Evolutionary conservation across 768 basidiomycete species (phyloP), one percentile per base, ranked within the genome.

Genomic region (Lyophyllum semitale): DNA sequence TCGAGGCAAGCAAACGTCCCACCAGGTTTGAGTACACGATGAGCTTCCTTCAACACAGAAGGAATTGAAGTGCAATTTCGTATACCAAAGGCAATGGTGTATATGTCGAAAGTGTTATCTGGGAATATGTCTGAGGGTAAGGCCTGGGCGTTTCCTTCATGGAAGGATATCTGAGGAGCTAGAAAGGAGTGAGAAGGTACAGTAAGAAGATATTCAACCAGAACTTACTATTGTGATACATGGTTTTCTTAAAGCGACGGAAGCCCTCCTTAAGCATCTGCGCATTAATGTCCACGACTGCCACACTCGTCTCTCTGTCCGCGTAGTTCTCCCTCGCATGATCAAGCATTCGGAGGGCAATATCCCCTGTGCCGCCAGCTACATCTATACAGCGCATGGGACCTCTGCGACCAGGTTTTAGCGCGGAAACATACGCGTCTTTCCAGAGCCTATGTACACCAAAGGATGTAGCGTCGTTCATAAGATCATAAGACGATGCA

Each of bases 381-480:
- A 98, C 92, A 67, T 99, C 97, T 51, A 98, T 87, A 72, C 93
- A 96, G 58, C 83, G 84, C 68, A 85, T 65, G 1, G 87, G 84
- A 1, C 89, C 89, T 57, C 81, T 85, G 51, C 82, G 82, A 35
- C 93, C 92, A 3, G 92, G 95, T 60, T 83, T 81, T 57, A 98
- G 71, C 0, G 79, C 73, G 1, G 84, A 81, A 25, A 98, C 87
- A 66, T 92, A 91, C 17, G 86, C 79, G 70, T 98, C 95, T 73
- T 98, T 99, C 97, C 97, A 99, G 22, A 99, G 76, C 51, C 97
- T 83, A 68, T 98, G 97, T 9, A 98, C 88, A 32, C 97, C 97
- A 58, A 98, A 73, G 3, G 97, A 98, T 71, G 95, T 91, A n/a
- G 95, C 93, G 68, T 98, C 97, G 78, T 99, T 99, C 96, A 99